Conservation (phyloP, 164 flowering plant genomes). For the Cinnamomum micranthum region DNA sequence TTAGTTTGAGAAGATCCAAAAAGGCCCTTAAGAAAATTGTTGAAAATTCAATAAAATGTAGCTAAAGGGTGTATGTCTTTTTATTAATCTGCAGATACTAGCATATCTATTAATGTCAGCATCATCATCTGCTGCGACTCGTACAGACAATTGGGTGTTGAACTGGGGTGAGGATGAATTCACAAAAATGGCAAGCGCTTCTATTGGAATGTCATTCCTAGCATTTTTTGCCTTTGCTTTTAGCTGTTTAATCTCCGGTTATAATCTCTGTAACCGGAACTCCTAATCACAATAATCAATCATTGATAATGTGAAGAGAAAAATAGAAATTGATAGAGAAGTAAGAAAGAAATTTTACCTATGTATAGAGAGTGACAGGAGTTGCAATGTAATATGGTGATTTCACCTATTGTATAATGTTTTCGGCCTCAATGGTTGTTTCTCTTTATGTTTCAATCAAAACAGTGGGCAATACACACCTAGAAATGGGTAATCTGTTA, state of each 20-base stretch:
- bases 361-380: too few species aligned
- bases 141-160: constrained; percentile 69
- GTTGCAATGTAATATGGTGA: too few species aligned
- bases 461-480: too few species aligned
- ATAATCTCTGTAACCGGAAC: constrained; percentile 44
- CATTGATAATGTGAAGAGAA: background rate
- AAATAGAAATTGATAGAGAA: background rate
- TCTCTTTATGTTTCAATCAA: too few species aligned
- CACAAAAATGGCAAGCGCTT: constrained; percentile 78
- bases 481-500: too few species aligned
- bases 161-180: constrained; percentile 92
- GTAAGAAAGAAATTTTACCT: too few species aligned
- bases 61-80: too few species aligned
- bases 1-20: too few species aligned
- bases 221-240: constrained; percentile 72
- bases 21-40: too few species aligned
- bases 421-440: too few species aligned
- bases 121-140: constrained; percentile 80
- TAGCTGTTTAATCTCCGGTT: constrained; percentile 79
- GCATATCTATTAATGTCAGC: constrained; percentile 89
- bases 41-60: too few species aligned
- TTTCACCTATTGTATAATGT: too few species aligned
- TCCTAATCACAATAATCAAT: constrained; percentile 1
- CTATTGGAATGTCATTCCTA: constrained; percentile 68
- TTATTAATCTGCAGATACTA: constrained; percentile 44